These are phyloP conservation scores for Calocybe cyanea DNA, from an alignment of 768 basidiomycete species.

Conservation along the genomic window DNA sequence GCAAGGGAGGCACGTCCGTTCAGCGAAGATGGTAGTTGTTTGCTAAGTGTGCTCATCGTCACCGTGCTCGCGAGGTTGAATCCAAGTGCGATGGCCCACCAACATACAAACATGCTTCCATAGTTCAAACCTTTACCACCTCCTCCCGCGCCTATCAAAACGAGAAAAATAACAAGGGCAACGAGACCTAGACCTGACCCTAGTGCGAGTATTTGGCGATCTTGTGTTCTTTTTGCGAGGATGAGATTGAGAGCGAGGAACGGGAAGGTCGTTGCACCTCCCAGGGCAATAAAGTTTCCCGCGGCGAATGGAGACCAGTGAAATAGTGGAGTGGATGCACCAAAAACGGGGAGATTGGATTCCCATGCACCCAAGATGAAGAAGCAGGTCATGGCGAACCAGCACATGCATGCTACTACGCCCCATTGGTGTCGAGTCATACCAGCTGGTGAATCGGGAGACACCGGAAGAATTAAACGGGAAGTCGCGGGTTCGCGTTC, in stretches of 20 bases:
- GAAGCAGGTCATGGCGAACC: slow-evolving; percentile 67
- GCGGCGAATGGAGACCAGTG: slow-evolving; percentile 59
- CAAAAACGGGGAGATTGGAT: slow-evolving; percentile 62
- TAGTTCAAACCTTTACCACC: slow-evolving; percentile 23
- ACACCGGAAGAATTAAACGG: slow-evolving; percentile 2
- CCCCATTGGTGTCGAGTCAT: slow-evolving; percentile 39
- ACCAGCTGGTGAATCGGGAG: slow-evolving; percentile 6
- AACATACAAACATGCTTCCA: slow-evolving; percentile 43
- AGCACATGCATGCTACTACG: slow-evolving; percentile 61
- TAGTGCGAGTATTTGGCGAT: slow-evolving; percentile 52
- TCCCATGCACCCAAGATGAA: slow-evolving; percentile 71
- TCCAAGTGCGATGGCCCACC: slow-evolving; percentile 64
- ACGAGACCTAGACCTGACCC: slow-evolving; percentile 48
- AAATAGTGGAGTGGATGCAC: slow-evolving; percentile 37
- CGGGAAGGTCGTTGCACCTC: slow-evolving; percentile 58
- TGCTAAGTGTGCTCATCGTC: slow-evolving; percentile 62
- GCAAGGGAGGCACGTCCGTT: slow-evolving; percentile 52
- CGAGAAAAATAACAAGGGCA: slow-evolving; percentile 50
- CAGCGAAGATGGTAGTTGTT: slow-evolving; percentile 63
- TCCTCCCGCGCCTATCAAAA: slow-evolving; percentile 27
- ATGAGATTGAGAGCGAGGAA: slow-evolving; percentile 62
- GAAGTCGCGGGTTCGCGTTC: neutral
- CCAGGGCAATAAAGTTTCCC: slow-evolving; percentile 69
- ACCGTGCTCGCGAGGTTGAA: slow-evolving; percentile 73
- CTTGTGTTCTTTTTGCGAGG: slow-evolving; percentile 54